Evolutionary conservation across 73 alveolate species (phyloP).

Genomic region (Stentor roeselii): DNA sequence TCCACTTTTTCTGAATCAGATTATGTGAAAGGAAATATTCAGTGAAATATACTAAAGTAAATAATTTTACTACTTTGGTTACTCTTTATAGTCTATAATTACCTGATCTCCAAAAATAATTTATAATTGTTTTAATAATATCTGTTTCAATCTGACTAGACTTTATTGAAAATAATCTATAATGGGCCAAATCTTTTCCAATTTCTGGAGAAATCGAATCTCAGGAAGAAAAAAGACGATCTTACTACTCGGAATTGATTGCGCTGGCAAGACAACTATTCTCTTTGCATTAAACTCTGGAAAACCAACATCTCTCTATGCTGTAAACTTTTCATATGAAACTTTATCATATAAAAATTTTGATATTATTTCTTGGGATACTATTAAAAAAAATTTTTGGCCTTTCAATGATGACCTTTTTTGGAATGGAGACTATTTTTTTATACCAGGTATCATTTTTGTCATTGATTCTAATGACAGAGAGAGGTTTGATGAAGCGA

Average conservation of each 20-base stretch:
- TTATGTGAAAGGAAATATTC: too few species aligned
- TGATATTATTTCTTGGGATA: not conserved
- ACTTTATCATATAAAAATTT: not conserved
- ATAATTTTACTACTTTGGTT: too few species aligned
- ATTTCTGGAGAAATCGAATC: too few species aligned
- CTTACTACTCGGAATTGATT: not conserved
- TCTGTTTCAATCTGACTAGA: too few species aligned
- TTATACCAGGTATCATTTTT: conserved; percentile 35
- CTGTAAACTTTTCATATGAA: not conserved
- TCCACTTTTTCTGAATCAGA: not conserved
- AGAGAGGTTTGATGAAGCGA: conserved; percentile 36
- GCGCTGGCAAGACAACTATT: conserved; percentile 22
- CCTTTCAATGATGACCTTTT: not conserved
- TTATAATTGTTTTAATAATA: too few species aligned
- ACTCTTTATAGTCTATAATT: too few species aligned
- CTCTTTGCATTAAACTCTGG: not conserved
- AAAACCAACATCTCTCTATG: not conserved
- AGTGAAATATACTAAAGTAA: too few species aligned
- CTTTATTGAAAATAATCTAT: too few species aligned
- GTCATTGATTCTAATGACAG: conserved; percentile 43
- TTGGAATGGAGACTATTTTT: not conserved
- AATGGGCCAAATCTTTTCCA: too few species aligned
- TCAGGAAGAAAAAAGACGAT: not conserved
- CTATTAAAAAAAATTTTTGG: not conserved
- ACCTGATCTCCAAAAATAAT: too few species aligned